Conservation (phyloP, 257 asterid species). For the Nicotiana benthamiana region DNA sequence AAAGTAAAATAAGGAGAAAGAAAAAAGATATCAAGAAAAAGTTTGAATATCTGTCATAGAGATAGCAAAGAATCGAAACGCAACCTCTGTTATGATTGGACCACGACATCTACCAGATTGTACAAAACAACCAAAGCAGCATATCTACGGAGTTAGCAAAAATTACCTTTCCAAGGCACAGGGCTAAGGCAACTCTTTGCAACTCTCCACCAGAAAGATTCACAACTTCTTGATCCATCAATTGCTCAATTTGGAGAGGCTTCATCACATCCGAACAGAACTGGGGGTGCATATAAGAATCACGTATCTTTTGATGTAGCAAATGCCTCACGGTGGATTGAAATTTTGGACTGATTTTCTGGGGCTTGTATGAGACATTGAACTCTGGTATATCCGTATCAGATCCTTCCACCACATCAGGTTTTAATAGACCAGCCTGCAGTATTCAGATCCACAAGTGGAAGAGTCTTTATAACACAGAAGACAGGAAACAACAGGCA, state of each 20-base stretch:
- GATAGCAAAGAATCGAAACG: neutral
- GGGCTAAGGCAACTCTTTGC: slow-evolving; percentile 87
- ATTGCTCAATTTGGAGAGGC: slow-evolving; percentile 95
- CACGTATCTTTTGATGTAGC: slow-evolving; percentile 76
- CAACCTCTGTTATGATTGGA: neutral
- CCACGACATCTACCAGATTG: neutral
- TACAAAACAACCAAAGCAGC: neutral
- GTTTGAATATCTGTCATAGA: neutral
- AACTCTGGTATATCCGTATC: slow-evolving; percentile 89
- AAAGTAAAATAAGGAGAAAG: neutral
- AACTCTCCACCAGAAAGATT: slow-evolving; percentile 99
- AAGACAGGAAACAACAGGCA: neutral
- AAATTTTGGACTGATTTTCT: slow-evolving; percentile 86
- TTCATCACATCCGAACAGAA: slow-evolving; percentile 92
- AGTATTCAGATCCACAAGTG: neutral
- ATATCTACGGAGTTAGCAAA: neutral
- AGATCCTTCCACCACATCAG: slow-evolving; percentile 69
- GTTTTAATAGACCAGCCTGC: slow-evolving; percentile 93
- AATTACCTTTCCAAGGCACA: slow-evolving; percentile 94
- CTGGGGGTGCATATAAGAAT: slow-evolving; percentile 89
- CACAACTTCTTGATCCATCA: slow-evolving; percentile 94
- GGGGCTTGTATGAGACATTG: slow-evolving; percentile 96
- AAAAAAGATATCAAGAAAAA: neutral
- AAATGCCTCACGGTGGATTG: slow-evolving; percentile 59
- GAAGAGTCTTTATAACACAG: neutral